Evolutionary conservation across 345 rosid genomes (phyloP).

Genomic region (Gossypium anomalum): DNA sequence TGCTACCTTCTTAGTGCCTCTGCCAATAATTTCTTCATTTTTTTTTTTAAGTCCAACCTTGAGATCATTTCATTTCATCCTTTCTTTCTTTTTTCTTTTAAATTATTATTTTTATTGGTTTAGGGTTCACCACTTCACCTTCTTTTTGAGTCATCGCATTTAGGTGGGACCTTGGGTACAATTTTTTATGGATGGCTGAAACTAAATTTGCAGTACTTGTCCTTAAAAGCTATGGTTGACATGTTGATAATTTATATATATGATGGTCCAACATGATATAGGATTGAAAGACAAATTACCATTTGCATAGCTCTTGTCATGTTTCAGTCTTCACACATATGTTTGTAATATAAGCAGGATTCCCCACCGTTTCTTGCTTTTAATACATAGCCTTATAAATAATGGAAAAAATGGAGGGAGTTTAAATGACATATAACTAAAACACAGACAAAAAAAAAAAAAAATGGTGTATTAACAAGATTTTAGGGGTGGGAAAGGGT

Average conservation of each 20-base stretch:
- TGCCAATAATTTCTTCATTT: constrained; percentile 23
- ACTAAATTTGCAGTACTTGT: constrained; percentile 1
- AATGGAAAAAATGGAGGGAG: background rate
- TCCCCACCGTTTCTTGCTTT: background rate
- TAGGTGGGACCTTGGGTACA: constrained; percentile 10
- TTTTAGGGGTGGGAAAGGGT: background rate
- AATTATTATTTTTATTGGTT: background rate
- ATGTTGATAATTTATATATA: background rate
- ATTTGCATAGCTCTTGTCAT: constrained; percentile 6
- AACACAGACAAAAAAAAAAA: background rate
- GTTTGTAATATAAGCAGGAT: background rate
- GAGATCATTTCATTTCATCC: too few relatives aligned
- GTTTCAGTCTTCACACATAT: background rate
- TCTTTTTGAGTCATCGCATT: background rate
- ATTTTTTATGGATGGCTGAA: constrained; percentile 7
- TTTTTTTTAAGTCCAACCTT: background rate
- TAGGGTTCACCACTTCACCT: background rate
- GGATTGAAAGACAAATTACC: constrained; percentile 15
- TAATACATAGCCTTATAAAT: background rate
- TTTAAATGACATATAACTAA: background rate
- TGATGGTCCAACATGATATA: background rate
- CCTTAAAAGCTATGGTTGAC: background rate
- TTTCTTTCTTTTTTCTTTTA: background rate
- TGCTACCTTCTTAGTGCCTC: constrained; percentile 17
- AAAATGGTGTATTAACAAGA: background rate